Conservation (phyloP, 108 stramenopile genomes). For the Skeletonema marinoi region DNA sequence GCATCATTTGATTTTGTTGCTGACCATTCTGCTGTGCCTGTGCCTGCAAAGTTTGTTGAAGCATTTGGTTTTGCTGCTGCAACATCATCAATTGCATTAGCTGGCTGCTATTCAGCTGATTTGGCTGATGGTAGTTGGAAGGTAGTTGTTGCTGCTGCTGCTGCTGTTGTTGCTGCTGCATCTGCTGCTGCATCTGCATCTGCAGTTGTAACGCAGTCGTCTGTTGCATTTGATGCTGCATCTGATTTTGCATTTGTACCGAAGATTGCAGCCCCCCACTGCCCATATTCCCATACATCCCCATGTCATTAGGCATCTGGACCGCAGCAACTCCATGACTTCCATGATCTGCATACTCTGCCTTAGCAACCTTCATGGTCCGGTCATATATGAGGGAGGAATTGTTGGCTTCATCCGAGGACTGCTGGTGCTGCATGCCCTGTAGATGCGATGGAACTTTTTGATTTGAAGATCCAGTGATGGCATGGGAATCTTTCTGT, state of each 20-base stretch:
- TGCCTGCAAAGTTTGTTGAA: constrained; percentile 2
- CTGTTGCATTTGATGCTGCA: constrained; percentile 46
- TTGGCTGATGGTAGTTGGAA: not conserved
- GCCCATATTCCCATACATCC: constrained; percentile 28
- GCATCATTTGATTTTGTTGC: constrained; percentile 34
- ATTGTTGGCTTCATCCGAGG: constrained; percentile 12
- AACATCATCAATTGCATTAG: not conserved
- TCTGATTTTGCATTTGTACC: constrained; percentile 29
- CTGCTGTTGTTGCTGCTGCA: constrained; percentile 5
- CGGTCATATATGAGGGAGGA: constrained; percentile 38
- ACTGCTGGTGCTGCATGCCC: constrained; percentile 5
- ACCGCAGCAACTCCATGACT: constrained; percentile 42
- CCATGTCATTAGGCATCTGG: constrained; percentile 11
- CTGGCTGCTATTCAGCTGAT: not conserved
- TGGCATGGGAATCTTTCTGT: not conserved
- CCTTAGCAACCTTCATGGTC: constrained; percentile 64
- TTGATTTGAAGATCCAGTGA: not conserved
- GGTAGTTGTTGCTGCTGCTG: not conserved
- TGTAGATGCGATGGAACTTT: not conserved
- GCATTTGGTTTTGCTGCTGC: constrained; percentile 17
- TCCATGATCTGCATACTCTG: constrained; percentile 56
- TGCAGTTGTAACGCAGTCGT: not conserved
- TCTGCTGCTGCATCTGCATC: constrained; percentile 10
- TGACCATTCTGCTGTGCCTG: constrained; percentile 20
- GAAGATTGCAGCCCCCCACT: constrained; percentile 25